phyloP scores from a whole-genome alignment of 169 alveolate genomes.

The Nephromyces sp. region DNA sequence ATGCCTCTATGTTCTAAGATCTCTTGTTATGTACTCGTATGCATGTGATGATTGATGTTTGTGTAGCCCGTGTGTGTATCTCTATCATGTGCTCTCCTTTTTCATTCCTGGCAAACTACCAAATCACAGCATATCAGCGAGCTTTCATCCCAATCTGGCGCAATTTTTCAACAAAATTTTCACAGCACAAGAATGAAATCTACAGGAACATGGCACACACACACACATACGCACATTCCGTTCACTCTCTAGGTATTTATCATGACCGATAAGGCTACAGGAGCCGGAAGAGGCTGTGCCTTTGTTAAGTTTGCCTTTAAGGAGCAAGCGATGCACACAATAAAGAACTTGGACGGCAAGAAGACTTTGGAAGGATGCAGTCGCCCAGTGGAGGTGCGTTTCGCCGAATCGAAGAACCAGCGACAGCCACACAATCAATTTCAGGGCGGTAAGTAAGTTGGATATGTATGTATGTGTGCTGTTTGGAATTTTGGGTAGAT shows the following conservation, averaged over 20 bases:
- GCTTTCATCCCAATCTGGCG: neutral
- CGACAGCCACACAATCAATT: neutral
- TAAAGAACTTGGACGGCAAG: slow-evolving; percentile 60
- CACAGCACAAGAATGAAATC: neutral
- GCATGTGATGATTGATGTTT: too few relatives aligned
- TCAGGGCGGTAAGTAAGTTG: neutral
- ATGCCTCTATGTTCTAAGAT: too few relatives aligned
- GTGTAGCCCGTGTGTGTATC: too few relatives aligned
- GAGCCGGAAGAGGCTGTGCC: slow-evolving; percentile 69
- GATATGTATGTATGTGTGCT: neutral
- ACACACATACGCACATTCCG: neutral
- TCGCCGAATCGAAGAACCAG: slow-evolving; percentile 41
- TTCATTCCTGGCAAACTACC: too few relatives aligned
- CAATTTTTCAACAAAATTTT: neutral
- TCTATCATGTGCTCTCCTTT: too few relatives aligned
- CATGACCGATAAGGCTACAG: slow-evolving; percentile 15
- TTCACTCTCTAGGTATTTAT: slow-evolving; percentile 4
- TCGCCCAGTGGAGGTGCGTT: slow-evolving; percentile 78
- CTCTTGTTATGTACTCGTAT: too few relatives aligned
- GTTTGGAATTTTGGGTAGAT: neutral
- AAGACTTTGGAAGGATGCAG: slow-evolving; percentile 63
- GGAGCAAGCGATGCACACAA: slow-evolving; percentile 78
- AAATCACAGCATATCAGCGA: too few relatives aligned
- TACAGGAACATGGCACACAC: neutral
- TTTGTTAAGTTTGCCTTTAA: slow-evolving; percentile 71